These are phyloP conservation scores for Sechiopsis laciniata DNA, from an alignment of 306 rosid species.

Conservation along the genomic window DNA sequence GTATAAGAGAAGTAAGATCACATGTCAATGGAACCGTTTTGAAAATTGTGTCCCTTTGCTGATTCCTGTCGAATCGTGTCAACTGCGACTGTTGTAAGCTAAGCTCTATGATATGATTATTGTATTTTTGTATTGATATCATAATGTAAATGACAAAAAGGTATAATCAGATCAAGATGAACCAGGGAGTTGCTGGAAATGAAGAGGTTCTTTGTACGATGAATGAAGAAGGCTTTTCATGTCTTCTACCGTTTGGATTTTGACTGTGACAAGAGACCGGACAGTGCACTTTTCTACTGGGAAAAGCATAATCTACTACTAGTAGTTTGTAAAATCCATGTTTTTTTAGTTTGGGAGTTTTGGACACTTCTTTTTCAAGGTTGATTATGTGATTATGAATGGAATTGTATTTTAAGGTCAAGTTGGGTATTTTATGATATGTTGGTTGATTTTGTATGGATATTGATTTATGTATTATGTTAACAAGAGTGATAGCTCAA, in stretches of 20 bases:
- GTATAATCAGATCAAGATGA: not conserved
- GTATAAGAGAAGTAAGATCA: constrained; percentile 3
- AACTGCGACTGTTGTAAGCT: not conserved
- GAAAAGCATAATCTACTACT: too few species aligned
- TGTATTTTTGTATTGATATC: constrained; percentile 12
- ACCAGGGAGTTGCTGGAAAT: too few species aligned
- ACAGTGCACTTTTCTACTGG: not conserved
- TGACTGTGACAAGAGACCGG: not conserved
- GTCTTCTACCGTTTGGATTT: not conserved
- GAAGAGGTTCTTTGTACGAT: not conserved
- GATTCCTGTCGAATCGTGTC: constrained; percentile 1
- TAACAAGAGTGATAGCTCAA: too few species aligned
- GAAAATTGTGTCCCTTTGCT: not conserved
- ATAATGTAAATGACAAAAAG: not conserved
- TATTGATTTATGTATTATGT: too few species aligned
- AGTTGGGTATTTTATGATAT: too few species aligned
- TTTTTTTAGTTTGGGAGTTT: too few species aligned
- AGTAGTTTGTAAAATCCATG: too few species aligned
- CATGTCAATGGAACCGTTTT: not conserved
- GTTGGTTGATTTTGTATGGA: too few species aligned
- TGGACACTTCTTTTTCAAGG: too few species aligned
- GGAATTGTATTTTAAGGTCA: too few species aligned
- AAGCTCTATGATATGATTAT: not conserved
- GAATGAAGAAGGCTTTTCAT: not conserved
- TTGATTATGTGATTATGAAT: too few species aligned